Percentiles rank a stretch among this genome's conserved stretches.
These are phyloP conservation scores for Scorias spongiosa DNA, from an alignment of 2,329 filamentous ascomycete species.

Conservation along the genomic window DNA sequence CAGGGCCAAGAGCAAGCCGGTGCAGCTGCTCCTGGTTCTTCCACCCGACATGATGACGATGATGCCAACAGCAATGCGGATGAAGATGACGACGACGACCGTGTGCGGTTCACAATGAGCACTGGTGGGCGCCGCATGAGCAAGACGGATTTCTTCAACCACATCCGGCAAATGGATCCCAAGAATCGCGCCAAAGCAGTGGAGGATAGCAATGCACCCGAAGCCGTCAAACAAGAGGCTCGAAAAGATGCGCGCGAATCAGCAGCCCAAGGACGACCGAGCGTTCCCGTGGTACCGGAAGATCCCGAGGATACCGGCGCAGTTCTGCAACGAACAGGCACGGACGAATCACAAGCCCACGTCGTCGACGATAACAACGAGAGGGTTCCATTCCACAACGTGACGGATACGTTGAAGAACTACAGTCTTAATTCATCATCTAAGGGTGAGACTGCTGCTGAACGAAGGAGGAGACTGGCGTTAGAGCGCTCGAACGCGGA, in stretches of 20 bases:
- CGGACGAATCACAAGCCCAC: constrained; percentile 2
- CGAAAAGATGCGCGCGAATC: constrained; percentile 25
- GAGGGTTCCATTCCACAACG: constrained; percentile 28
- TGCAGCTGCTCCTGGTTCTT: constrained; percentile 5
- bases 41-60: constrained; percentile 8
- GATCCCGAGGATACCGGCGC: background rate
- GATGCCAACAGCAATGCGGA: constrained; percentile 14
- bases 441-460: constrained; percentile 25
- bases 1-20: constrained; percentile 12
- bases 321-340: background rate
- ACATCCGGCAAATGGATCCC: constrained; percentile 57
- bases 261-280: background rate
- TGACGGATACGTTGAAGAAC: constrained; percentile 5
- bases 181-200: constrained; percentile 41
- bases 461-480: constrained; percentile 27
- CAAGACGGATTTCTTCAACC: constrained; percentile 63
- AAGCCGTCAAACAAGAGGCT: constrained; percentile 32
- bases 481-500: constrained; percentile 6
- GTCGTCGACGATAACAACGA: constrained; percentile 27
- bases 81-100: constrained; percentile 48
- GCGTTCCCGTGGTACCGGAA: constrained; percentile 1
- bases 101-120: constrained; percentile 62
- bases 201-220: constrained; percentile 32
- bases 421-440: background rate
- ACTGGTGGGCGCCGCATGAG: constrained; percentile 61